These are phyloP conservation scores for Magnusiomyces fungicola DNA, from an alignment of 1,139 yeast genomes.

Conservation along the genomic window DNA sequence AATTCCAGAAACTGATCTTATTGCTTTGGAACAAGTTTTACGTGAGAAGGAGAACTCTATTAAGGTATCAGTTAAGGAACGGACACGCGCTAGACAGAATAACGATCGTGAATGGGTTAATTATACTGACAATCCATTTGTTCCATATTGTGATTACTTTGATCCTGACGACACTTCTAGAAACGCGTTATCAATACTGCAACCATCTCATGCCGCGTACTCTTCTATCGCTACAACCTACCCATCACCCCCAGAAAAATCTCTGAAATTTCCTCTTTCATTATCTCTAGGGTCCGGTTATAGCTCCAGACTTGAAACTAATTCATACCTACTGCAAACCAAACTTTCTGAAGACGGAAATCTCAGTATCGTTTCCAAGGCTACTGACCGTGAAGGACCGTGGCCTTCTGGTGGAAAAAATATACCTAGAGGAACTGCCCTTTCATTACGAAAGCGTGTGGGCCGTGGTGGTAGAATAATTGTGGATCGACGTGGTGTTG, in stretches of 20 bases:
- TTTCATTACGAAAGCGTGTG: slow-evolving; percentile 60
- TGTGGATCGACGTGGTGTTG: slow-evolving; percentile 60
- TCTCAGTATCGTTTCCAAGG: slow-evolving; percentile 19
- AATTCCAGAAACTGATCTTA: slow-evolving; percentile 86
- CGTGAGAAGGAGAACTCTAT: slow-evolving; percentile 73
- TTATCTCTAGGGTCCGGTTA: slow-evolving; percentile 26
- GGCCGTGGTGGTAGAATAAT: slow-evolving; percentile 68
- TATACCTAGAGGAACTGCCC: slow-evolving; percentile 30
- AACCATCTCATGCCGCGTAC: slow-evolving; percentile 63
- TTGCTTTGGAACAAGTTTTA: slow-evolving; percentile 70
- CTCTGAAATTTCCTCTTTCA: slow-evolving; percentile 26
- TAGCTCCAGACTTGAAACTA: slow-evolving; percentile 24
- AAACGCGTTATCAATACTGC: slow-evolving; percentile 39
- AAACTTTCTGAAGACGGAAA: slow-evolving; percentile 20
- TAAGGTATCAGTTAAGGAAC: slow-evolving; percentile 73
- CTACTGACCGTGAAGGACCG: slow-evolving; percentile 23
- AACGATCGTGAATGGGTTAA: slow-evolving; percentile 73
- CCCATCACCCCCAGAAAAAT: slow-evolving; percentile 41
- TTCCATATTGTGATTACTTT: slow-evolving; percentile 73
- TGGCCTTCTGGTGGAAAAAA: slow-evolving; percentile 19
- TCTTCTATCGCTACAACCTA: slow-evolving; percentile 71
- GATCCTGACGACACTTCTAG: slow-evolving; percentile 35
- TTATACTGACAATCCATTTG: slow-evolving; percentile 83
- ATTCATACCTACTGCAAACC: slow-evolving; percentile 24
- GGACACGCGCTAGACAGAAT: slow-evolving; percentile 63